Conservation (phyloP, 148 eudicot genomes). For the Gaultheria prostrata region DNA sequence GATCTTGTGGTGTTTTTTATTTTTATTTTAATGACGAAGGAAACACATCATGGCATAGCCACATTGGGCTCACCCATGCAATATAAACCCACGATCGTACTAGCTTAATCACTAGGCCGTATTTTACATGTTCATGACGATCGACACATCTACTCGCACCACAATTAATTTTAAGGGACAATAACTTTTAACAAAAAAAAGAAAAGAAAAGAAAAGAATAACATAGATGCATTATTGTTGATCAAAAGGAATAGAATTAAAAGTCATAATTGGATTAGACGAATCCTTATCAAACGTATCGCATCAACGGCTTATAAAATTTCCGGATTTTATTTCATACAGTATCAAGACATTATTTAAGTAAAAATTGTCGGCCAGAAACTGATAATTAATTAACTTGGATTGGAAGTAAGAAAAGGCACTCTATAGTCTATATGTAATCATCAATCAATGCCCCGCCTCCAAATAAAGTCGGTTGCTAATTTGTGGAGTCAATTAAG, state of each 20-base stretch:
- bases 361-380: neutral
- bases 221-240: neutral
- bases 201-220: neutral
- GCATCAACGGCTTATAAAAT: neutral
- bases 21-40: too few species aligned
- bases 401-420: neutral
- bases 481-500: slow-evolving; percentile 10
- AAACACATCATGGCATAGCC: too few species aligned
- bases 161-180: neutral
- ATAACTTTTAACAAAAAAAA: too few species aligned
- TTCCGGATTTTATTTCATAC: neutral
- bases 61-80: too few species aligned
- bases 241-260: neutral
- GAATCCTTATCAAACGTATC: neutral
- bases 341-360: neutral
- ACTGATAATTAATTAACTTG: neutral
- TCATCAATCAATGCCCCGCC: neutral
- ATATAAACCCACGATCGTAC: neutral
- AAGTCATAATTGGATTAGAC: neutral
- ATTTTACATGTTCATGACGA: neutral
- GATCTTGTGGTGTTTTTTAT: too few species aligned
- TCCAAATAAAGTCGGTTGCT: neutral
- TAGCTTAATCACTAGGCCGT: neutral
- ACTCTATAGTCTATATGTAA: neutral
- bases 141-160: neutral